Conservation (phyloP, 208 protist species). For the Strigomonas culicis region DNA sequence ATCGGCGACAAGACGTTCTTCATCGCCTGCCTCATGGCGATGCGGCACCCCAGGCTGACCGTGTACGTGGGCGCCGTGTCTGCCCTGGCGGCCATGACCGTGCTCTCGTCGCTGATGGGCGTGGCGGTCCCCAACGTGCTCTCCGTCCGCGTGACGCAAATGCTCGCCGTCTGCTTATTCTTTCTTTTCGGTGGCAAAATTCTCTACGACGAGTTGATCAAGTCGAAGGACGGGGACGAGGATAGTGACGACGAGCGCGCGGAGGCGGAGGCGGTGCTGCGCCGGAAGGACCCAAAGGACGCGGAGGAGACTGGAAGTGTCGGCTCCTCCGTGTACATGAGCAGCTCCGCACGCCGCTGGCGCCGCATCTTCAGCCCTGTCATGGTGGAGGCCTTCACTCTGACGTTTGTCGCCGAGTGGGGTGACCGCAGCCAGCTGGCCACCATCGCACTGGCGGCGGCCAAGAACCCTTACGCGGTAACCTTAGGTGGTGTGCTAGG, state of each 20-base stretch:
- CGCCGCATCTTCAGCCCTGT: conserved; percentile 59
- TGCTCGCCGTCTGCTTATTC: conserved; percentile 85
- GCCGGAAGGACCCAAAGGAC: conserved; percentile 68
- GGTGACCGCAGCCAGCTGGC: conserved; percentile 96
- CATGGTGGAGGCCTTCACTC: conserved; percentile 90
- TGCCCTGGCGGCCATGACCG: conserved; percentile 93
- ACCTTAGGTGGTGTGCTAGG: conserved; percentile 92
- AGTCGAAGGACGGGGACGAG: conserved; percentile 39
- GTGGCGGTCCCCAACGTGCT: conserved; percentile 80
- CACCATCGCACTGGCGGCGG: conserved; percentile 91
- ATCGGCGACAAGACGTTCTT: conserved; percentile 97
- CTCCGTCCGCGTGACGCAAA: conserved; percentile 84
- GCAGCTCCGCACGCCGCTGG: conserved; percentile 40
- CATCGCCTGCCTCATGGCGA: conserved; percentile 95
- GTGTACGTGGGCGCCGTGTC: conserved; percentile 85
- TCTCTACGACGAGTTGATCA: conserved; percentile 75
- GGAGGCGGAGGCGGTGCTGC: conserved; percentile 76
- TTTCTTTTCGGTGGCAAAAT: conserved; percentile 87
- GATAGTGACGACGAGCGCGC: conserved; percentile 89
- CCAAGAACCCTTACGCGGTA: conserved; percentile 92
- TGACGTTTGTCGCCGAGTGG: conserved; percentile 97
- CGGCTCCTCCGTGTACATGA: conserved; percentile 33
- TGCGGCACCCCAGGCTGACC: conserved; percentile 82
- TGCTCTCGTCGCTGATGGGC: conserved; percentile 87
- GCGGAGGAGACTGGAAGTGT: conserved; percentile 54